Evolutionary conservation across 768 basidiomycete genomes (phyloP), one percentile per base, ranked within the genome.

Genomic region (Hebeloma cylindrosporum): DNA sequence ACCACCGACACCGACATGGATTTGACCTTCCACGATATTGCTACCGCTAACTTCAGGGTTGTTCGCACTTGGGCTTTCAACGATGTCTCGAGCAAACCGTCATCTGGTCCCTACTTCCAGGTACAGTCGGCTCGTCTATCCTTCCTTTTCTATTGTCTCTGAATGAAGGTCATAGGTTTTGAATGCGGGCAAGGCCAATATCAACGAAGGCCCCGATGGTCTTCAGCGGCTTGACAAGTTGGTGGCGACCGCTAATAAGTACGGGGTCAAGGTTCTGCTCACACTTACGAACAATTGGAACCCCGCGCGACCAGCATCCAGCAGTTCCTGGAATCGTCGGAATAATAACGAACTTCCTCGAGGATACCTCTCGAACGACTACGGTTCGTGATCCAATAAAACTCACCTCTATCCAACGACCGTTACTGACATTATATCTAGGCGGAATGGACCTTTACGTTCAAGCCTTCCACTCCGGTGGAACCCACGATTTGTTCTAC

Each of bases 381-480:
- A 59, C 10, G 63, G 64, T 64, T 6, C 7, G 52, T 46, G 22
- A 37, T 29, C 37, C 11, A 21, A 11, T 47, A 5, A 17, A 21
- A 28, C 10, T 2, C 10, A 4, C 5, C 1, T 17, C 10, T 17
- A 4, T 11, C 11, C 7, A 2, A 35, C 11, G 11, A 17, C n/a
- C n/a, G n/a, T n/a, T n/a, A n/a, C 35, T 39, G 6, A 45, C 43
- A 17, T 39, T 14, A n/a, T 27, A 16, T 45, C 18, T 23, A 65
- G 69, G 69, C 28, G 70, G 70, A 6, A 69, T 71, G 59, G 70
- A 71, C 46, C 51, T 59, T 5, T 71, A 71, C 39, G 61, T 66
- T 43, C 57, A 56, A 4, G 59, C 60, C 29, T 64, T 64, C 35
- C 34, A 51, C 8, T 37, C 56, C 8, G 45, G 50, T 9, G 57